phyloP scores from a whole-genome alignment of 2,329 filamentous ascomycete genomes.

The Pestalotiopsis sp. region DNA sequence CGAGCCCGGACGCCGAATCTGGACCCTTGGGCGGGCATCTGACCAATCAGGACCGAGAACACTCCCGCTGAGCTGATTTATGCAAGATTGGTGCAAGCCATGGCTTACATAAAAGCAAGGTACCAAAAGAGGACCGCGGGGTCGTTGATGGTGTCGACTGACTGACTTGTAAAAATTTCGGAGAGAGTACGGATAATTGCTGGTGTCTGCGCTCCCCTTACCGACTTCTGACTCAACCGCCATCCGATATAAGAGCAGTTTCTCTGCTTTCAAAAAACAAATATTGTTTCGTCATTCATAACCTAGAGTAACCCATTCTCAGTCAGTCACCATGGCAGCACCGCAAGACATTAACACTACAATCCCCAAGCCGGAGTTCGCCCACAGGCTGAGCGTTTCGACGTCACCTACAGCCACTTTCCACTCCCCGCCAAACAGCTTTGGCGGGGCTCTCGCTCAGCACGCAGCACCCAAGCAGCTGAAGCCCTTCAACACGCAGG shows the following conservation, averaged over 20 bases:
- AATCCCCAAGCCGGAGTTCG: constrained; percentile 40
- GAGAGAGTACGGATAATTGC: background rate
- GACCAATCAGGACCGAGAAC: background rate
- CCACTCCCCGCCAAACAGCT: constrained; percentile 71
- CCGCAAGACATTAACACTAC: constrained; percentile 51
- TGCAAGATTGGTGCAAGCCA: background rate
- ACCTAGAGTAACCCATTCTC: background rate
- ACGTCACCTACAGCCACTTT: constrained; percentile 77
- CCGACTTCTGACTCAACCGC: constrained; percentile 12
- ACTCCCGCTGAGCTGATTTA: background rate
- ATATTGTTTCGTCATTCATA: background rate
- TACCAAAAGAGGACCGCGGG: constrained; percentile 1
- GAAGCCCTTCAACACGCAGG: constrained; percentile 93
- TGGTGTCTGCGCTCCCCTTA: background rate
- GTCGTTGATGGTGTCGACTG: background rate
- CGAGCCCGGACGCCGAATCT: background rate
- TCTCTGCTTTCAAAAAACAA: background rate
- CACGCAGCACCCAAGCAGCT: constrained; percentile 68
- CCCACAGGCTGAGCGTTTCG: constrained; percentile 68
- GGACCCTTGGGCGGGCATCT: background rate
- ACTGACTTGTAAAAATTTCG: constrained; percentile 7
- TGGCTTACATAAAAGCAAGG: background rate
- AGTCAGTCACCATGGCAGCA: constrained; percentile 39
- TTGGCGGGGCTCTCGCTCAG: constrained; percentile 49
- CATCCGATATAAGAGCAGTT: background rate